Evolutionary conservation across 805 yeast genomes (phyloP).

Genomic region (Myxozyma mucilagina): DNA sequence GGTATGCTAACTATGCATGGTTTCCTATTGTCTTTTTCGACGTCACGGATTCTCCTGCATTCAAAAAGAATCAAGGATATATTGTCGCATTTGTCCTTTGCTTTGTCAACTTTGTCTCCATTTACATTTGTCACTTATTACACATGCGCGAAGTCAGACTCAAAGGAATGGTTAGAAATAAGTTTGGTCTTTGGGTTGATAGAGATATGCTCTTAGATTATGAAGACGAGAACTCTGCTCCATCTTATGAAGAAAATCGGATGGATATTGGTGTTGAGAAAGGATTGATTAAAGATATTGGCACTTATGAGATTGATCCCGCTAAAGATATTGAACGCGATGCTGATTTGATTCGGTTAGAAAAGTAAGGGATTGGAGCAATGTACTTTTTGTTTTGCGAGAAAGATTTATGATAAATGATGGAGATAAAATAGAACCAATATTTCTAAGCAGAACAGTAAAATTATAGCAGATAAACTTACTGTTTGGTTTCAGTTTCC

Average conservation of each 20-base stretch:
- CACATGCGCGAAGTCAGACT: slow-evolving; percentile 20
- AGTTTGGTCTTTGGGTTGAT: slow-evolving; percentile 22
- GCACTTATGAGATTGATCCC: slow-evolving; percentile 6
- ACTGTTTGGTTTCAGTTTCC: too few relatives aligned
- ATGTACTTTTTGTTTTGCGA: too few relatives aligned
- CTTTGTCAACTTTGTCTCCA: slow-evolving; percentile 6
- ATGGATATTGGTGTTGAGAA: background rate
- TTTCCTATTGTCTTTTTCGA: slow-evolving; percentile 42
- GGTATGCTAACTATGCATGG: slow-evolving; percentile 32
- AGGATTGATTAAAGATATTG: background rate
- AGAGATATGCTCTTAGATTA: slow-evolving; percentile 11
- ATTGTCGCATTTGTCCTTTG: slow-evolving; percentile 22
- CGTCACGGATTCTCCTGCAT: slow-evolving; percentile 41
- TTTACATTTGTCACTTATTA: slow-evolving; percentile 18
- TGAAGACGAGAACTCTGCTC: background rate
- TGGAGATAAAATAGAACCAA: too few relatives aligned
- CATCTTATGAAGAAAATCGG: background rate
- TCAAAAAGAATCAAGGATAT: slow-evolving; percentile 25
- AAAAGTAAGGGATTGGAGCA: too few relatives aligned
- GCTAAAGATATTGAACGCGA: slow-evolving; percentile 8
- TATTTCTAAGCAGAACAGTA: too few relatives aligned
- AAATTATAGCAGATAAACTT: too few relatives aligned
- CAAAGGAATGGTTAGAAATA: slow-evolving; percentile 20
- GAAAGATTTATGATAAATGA: too few relatives aligned
- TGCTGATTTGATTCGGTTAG: slow-evolving; percentile 12